phyloP scores from a whole-genome alignment of 1,284 basidiomycete genomes.

The Cutaneotrichosporon sp. region DNA sequence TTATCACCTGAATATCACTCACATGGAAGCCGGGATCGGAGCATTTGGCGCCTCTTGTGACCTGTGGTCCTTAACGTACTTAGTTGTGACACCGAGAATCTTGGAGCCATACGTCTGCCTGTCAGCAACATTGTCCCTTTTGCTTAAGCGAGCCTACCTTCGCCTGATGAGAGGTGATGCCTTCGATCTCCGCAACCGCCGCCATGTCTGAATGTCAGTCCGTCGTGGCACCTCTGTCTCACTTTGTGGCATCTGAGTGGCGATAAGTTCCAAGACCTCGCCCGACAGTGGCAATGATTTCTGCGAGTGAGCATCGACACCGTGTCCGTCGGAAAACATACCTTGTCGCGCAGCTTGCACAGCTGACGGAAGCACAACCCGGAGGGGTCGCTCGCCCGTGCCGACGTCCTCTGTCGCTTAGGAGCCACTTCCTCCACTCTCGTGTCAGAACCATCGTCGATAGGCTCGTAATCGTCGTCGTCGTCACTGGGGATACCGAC shows the following conservation, averaged over 20 bases:
- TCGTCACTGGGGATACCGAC: slow-evolving; percentile 31
- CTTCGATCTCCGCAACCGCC: slow-evolving; percentile 29
- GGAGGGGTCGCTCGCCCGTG: no score
- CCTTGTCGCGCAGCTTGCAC: slow-evolving; percentile 7
- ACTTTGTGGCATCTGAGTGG: slow-evolving; percentile 40
- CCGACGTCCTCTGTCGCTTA: no score
- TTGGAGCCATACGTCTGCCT: slow-evolving; percentile 16
- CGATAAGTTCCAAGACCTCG: slow-evolving; percentile 37
- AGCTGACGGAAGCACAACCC: no score
- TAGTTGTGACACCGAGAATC: slow-evolving; percentile 21
- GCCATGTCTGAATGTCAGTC: slow-evolving; percentile 16
- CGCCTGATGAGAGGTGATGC: slow-evolving; percentile 19
- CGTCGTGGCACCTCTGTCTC: no score
- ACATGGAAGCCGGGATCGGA: neutral
- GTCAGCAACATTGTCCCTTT: neutral
- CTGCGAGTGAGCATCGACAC: neutral
- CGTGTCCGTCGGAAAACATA: neutral
- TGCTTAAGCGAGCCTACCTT: slow-evolving; percentile 3
- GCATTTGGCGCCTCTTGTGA: slow-evolving; percentile 1
- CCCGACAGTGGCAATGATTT: slow-evolving; percentile 13
- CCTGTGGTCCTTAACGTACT: slow-evolving; percentile 3
- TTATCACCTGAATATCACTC: no score
- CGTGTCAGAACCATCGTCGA: slow-evolving; percentile 58
- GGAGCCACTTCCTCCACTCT: no score
- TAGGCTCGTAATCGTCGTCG: slow-evolving; percentile 27